Percentiles rank a stretch among this genome's conserved stretches.
phyloP scores from a whole-genome alignment of 2,329 filamentous ascomycete genomes.

The Fusarium sp. region DNA sequence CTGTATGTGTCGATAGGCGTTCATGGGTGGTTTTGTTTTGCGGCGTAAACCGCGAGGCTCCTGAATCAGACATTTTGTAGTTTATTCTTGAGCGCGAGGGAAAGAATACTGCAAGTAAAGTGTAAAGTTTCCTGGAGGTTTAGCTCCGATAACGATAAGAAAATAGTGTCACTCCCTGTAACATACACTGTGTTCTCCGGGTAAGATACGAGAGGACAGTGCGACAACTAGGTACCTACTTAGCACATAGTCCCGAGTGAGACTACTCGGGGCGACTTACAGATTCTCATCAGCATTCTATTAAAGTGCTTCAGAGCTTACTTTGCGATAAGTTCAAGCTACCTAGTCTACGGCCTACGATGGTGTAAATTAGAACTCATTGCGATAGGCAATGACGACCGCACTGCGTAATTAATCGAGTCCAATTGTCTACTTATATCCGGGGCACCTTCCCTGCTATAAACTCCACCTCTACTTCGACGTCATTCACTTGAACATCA shows the following conservation, averaged over 20 bases:
- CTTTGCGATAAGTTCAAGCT: neutral
- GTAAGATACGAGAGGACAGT: neutral
- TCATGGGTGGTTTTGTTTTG: slow-evolving; percentile 83
- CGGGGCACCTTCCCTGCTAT: neutral
- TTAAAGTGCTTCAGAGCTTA: neutral
- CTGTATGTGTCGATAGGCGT: slow-evolving; percentile 84
- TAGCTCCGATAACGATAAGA: slow-evolving; percentile 23
- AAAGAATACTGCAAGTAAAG: neutral
- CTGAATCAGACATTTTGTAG: slow-evolving; percentile 55
- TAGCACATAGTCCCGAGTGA: too few species aligned
- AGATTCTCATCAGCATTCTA: neutral
- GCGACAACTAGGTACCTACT: neutral
- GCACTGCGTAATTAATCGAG: neutral
- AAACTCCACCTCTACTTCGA: slow-evolving; percentile 29
- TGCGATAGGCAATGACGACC: neutral
- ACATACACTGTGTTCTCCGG: neutral
- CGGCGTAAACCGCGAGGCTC: slow-evolving; percentile 73
- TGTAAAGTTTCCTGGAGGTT: neutral
- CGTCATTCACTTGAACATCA: slow-evolving; percentile 29
- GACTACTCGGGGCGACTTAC: neutral
- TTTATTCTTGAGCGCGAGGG: neutral
- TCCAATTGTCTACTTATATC: neutral
- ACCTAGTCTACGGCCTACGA: neutral
- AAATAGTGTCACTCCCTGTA: neutral
- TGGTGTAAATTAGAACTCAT: neutral